These are phyloP conservation scores for Tricholoma terreum DNA, from an alignment of 768 basidiomycete genomes.

Conservation along the genomic window DNA sequence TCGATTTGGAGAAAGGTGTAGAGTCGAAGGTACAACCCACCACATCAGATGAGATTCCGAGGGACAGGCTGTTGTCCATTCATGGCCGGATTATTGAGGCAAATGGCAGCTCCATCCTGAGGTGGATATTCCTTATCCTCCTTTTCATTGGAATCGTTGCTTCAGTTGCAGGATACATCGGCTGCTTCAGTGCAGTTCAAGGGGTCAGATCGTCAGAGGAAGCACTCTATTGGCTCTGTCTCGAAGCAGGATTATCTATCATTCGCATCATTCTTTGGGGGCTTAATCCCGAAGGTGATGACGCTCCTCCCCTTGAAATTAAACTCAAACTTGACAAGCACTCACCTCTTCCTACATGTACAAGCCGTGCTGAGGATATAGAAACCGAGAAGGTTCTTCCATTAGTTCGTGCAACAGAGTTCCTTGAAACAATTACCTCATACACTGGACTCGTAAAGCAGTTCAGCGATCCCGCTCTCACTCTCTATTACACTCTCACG, in stretches of 20 bases:
- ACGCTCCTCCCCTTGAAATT: neutral
- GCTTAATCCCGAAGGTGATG: conserved; percentile 8
- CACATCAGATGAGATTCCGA: no score
- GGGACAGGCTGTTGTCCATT: neutral
- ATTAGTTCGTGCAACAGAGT: conserved; percentile 4
- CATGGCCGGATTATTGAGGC: neutral
- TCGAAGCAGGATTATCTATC: conserved; percentile 10
- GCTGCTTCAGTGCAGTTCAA: conserved; percentile 15
- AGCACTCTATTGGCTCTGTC: conserved; percentile 11
- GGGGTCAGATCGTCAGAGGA: neutral
- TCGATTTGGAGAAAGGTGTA: no score
- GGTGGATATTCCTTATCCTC: neutral
- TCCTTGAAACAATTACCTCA: conserved; percentile 10
- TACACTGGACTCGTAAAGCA: conserved; percentile 5
- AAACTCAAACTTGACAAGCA: neutral
- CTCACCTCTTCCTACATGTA: neutral
- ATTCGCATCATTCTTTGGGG: conserved; percentile 12
- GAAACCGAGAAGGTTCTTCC: neutral
- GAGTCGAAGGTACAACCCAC: no score
- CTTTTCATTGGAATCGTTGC: conserved; percentile 3
- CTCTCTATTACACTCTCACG: conserved; percentile 10
- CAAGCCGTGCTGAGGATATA: neutral
- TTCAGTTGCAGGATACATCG: conserved; percentile 14
- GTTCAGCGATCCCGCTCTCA: conserved; percentile 2
- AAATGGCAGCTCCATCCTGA: neutral